These are phyloP conservation scores for Rhodotorula sp. DNA, from an alignment of 1,284 basidiomycete genomes.

Conservation along the genomic window DNA sequence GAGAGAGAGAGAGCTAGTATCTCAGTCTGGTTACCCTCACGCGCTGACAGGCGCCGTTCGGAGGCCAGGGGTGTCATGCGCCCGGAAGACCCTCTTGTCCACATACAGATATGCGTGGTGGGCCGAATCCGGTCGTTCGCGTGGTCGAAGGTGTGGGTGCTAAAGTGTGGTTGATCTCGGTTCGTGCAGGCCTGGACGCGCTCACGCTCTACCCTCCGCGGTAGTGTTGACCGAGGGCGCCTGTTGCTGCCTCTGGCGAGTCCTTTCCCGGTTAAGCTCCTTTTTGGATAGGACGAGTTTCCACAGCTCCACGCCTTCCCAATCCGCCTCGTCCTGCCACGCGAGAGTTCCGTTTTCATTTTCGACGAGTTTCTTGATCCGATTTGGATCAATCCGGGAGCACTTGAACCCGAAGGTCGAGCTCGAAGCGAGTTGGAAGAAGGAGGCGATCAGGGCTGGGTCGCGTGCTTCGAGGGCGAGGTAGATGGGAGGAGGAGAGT, in stretches of 20 bases:
- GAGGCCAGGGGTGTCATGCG: too few species aligned
- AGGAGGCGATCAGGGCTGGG: constrained; percentile 60
- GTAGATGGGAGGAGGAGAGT: constrained; percentile 53
- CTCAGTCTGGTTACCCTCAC: too few species aligned
- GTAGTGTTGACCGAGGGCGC: too few species aligned
- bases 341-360: constrained; percentile 36
- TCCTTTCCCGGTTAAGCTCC: not conserved
- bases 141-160: too few species aligned
- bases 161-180: too few species aligned
- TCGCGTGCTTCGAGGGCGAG: constrained; percentile 76
- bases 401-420: constrained; percentile 59
- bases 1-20: too few species aligned
- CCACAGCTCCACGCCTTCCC: constrained; percentile 75
- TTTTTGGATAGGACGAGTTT: constrained; percentile 47
- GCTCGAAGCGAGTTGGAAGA: constrained; percentile 57
- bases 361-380: constrained; percentile 55
- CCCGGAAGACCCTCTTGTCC: too few species aligned
- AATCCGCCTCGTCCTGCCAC: constrained; percentile 63
- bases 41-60: too few species aligned
- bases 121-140: too few species aligned
- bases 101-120: too few species aligned
- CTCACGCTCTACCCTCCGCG: too few species aligned
- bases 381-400: constrained; percentile 61
- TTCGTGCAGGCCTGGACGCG: too few species aligned
- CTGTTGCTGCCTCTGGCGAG: not conserved